Conservation (phyloP, 2,329 filamentous ascomycete species). For the Berkeleyomyces basicola region DNA sequence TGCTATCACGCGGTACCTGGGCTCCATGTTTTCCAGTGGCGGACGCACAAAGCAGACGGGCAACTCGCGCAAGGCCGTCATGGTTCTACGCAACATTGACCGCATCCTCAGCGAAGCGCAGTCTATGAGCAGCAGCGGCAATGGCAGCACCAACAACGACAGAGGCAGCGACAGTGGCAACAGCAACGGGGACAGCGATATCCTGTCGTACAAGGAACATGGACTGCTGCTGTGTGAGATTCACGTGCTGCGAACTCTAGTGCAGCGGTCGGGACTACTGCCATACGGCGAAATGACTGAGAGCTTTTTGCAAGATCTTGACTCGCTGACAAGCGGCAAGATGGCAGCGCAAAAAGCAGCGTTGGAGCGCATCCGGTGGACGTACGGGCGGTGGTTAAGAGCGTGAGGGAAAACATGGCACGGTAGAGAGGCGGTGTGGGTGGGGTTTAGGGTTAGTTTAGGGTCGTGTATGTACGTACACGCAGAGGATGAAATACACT, state of each 20-base stretch:
- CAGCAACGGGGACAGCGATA: constrained; percentile 37
- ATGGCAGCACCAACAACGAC: neutral
- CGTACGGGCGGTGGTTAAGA: constrained; percentile 61
- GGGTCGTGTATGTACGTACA: neutral
- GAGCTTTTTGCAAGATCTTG: constrained; percentile 78
- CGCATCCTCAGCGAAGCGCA: constrained; percentile 54
- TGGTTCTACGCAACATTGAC: constrained; percentile 76
- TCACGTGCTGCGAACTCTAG: constrained; percentile 59
- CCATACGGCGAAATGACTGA: constrained; percentile 60
- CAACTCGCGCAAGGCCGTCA: constrained; percentile 52
- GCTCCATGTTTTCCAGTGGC: constrained; percentile 52
- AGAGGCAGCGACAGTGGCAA: neutral
- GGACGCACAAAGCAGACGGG: constrained; percentile 37
- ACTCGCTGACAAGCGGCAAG: constrained; percentile 69
- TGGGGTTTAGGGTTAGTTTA: neutral
- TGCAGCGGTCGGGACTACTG: constrained; percentile 31
- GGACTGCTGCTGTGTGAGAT: constrained; percentile 81
- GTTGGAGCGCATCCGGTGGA: constrained; percentile 74
- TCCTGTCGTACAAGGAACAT: constrained; percentile 82
- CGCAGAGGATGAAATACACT: neutral
- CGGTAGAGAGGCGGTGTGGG: neutral
- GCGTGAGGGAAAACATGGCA: neutral
- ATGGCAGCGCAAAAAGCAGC: constrained; percentile 64
- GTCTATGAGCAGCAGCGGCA: constrained; percentile 27
- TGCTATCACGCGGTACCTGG: constrained; percentile 55